Percentiles rank a stretch among this genome's conserved stretches.
phyloP scores from a whole-genome alignment of 2,329 filamentous ascomycete genomes.

The Pyrenophora seminiperda region DNA sequence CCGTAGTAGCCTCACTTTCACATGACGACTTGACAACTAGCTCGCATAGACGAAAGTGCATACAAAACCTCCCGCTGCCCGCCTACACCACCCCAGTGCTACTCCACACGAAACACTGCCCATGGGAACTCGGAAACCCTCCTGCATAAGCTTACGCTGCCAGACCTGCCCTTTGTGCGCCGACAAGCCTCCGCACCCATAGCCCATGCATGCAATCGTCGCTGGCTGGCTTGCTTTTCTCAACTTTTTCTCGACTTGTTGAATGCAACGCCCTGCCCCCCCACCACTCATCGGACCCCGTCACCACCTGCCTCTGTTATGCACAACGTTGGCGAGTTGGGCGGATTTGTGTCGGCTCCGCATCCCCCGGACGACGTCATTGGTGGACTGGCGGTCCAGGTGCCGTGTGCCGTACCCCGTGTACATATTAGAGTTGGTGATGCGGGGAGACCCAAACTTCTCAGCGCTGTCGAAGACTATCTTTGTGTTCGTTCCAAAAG shows the following conservation, averaged over 20 bases:
- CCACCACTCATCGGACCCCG: background rate
- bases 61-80: background rate
- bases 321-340: conserved; percentile 1
- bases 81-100: background rate
- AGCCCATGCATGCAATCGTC: background rate
- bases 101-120: background rate
- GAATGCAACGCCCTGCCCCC: too few relatives aligned
- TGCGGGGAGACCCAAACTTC: background rate
- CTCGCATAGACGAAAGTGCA: conserved; percentile 4
- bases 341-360: conserved; percentile 3
- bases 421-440: background rate
- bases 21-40: conserved; percentile 5
- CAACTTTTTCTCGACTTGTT: too few relatives aligned
- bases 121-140: background rate
- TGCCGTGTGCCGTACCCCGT: conserved; percentile 3
- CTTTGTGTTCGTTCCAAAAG: conserved; percentile 83
- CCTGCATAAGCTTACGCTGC: conserved; percentile 1
- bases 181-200: conserved; percentile 13
- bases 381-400: conserved; percentile 3
- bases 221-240: background rate
- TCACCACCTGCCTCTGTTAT: background rate
- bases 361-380: conserved; percentile 13
- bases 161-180: conserved; percentile 5
- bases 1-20: too few relatives aligned
- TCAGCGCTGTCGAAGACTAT: conserved; percentile 70